Evolutionary conservation across 768 basidiomycete species (phyloP).

Genomic region (Suillus americanus): DNA sequence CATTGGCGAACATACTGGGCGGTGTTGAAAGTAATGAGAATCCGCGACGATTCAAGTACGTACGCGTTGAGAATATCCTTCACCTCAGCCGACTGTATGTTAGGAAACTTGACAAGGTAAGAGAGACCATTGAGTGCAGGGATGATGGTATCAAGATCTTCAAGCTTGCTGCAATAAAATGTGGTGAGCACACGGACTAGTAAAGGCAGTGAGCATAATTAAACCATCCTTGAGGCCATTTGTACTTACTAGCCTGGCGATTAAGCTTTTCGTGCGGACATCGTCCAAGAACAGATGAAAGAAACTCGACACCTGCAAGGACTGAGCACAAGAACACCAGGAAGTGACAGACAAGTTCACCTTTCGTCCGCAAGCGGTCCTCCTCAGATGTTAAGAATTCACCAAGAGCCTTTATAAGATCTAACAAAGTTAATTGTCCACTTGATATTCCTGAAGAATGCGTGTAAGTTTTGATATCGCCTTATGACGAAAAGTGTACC

Average conservation of each 20-base stretch:
- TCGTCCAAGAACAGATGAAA: conserved; percentile 66
- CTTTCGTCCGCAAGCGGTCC: conserved; percentile 74
- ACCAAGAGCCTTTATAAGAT: conserved; percentile 83
- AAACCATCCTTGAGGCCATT: not conserved
- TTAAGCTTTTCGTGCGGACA: conserved; percentile 68
- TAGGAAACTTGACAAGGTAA: conserved; percentile 59
- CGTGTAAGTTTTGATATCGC: conserved; percentile 36
- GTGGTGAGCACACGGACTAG: conserved; percentile 77
- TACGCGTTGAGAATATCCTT: conserved; percentile 58
- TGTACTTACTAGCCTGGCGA: conserved; percentile 71
- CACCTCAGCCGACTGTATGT: conserved; percentile 66
- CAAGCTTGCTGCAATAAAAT: conserved; percentile 86
- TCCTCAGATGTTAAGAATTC: conserved; percentile 89
- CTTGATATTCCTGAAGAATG: conserved; percentile 46
- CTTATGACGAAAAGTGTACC: conserved; percentile 42
- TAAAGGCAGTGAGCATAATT: conserved; percentile 4
- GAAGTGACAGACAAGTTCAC: conserved; percentile 37
- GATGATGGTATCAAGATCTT: conserved; percentile 81
- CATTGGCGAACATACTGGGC: conserved; percentile 68
- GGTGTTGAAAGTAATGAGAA: conserved; percentile 1
- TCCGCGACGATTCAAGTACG: conserved; percentile 30
- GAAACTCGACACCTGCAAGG: conserved; percentile 74
- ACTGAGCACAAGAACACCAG: conserved; percentile 4
- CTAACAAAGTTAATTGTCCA: conserved; percentile 60
- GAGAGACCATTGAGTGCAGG: conserved; percentile 78